A percentile compares a stretch with the other conserved stretches of the same genome.
These are phyloP conservation scores for Oemleria cerasiformis DNA, from an alignment of 306 rosid genomes.

Conservation along the genomic window DNA sequence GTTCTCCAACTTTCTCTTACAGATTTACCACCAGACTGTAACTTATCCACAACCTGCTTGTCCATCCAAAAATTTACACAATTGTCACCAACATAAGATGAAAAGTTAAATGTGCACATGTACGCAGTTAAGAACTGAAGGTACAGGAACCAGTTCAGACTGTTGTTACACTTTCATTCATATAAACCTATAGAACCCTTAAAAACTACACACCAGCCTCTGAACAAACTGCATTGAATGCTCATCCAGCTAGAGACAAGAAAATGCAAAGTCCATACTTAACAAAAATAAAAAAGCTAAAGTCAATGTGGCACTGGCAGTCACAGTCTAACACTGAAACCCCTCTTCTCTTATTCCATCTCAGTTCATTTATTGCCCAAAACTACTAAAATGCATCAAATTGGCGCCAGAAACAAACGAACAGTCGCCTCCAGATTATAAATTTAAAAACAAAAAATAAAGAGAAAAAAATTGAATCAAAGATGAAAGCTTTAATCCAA, in stretches of 20 bases:
- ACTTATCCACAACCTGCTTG: constrained; percentile 76
- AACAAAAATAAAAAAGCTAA: too few species aligned
- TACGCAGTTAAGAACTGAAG: background rate
- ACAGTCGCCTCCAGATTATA: background rate
- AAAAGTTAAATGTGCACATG: too few species aligned
- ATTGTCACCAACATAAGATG: background rate
- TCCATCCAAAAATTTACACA: constrained; percentile 20
- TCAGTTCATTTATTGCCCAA: constrained; percentile 8
- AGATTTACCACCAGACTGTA: constrained; percentile 68
- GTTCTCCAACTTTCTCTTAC: constrained; percentile 72
- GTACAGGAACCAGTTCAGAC: background rate
- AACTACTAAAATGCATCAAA: background rate
- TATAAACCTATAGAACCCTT: background rate
- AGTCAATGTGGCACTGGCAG: background rate
- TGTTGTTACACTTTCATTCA: background rate
- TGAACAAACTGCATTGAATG: constrained; percentile 19
- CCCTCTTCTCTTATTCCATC: background rate
- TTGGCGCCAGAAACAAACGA: background rate
- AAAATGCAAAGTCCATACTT: background rate
- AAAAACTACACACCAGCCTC: background rate
- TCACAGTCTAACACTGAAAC: background rate
- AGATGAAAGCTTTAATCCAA: background rate
- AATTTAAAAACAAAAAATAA: background rate
- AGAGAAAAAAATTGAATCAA: background rate
- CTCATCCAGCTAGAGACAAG: background rate